Percentiles rank a stretch among this genome's conserved stretches.
These are phyloP conservation scores for Grosmannia serpens DNA, from an alignment of 2,329 filamentous ascomycete genomes.

Conservation along the genomic window DNA sequence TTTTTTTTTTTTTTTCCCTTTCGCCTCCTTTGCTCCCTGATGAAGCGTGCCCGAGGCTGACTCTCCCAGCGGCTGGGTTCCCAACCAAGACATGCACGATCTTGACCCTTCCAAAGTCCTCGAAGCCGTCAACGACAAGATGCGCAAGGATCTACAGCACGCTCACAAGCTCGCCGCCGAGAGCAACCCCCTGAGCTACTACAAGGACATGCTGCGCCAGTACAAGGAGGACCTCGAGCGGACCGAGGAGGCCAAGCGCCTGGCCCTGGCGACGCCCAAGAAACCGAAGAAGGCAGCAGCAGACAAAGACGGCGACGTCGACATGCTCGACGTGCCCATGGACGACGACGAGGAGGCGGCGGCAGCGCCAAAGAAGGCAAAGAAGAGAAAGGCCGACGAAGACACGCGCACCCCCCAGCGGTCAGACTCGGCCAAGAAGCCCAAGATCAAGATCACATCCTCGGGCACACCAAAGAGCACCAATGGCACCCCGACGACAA, in stretches of 20 bases:
- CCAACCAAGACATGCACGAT: constrained; percentile 70
- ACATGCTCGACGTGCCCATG: constrained; percentile 43
- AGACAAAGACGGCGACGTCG: constrained; percentile 46
- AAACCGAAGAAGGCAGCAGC: constrained; percentile 34
- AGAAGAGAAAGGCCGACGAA: constrained; percentile 84
- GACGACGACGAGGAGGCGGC: constrained; percentile 33
- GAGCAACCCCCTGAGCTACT: constrained; percentile 65
- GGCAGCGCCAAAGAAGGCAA: constrained; percentile 40
- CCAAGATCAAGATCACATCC: constrained; percentile 52
- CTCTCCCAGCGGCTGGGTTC: constrained; percentile 67
- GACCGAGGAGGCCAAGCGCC: constrained; percentile 15
- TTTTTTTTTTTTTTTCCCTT: background rate
- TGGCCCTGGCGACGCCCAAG: constrained; percentile 21
- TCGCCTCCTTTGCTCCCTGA: constrained; percentile 7
- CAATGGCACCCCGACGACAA: constrained; percentile 36
- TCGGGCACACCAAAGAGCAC: constrained; percentile 37
- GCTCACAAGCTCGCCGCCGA: constrained; percentile 76
- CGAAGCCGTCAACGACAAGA: constrained; percentile 60
- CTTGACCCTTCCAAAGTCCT: constrained; percentile 64
- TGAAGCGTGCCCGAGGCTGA: too few relatives aligned
- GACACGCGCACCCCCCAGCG: constrained; percentile 28
- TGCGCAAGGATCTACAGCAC: constrained; percentile 64
- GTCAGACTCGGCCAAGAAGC: constrained; percentile 54
- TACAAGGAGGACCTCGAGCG: constrained; percentile 53
- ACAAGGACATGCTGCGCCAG: constrained; percentile 67